Conservation (phyloP, 192 early-diverging fungal genomes). For the Linderina pennispora region DNA sequence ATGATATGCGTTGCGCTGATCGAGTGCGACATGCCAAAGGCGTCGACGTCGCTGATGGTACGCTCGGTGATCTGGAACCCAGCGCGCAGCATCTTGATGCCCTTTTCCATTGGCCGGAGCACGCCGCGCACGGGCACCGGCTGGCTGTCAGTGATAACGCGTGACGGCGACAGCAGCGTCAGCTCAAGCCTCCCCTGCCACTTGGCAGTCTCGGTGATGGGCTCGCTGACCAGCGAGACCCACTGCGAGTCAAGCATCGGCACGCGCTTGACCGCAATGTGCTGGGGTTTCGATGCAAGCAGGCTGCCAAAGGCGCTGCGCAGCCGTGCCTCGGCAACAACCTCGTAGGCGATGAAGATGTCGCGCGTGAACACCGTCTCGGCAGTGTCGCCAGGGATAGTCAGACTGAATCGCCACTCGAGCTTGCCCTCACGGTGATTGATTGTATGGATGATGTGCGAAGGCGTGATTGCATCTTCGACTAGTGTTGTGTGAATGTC, state of each 20-base stretch:
- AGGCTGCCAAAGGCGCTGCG: conserved; percentile 4
- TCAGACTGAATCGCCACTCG: conserved; percentile 33
- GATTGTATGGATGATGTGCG: conserved; percentile 7
- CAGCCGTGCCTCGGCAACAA: conserved; percentile 22
- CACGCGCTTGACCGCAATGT: conserved; percentile 29
- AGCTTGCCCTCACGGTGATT: conserved; percentile 5
- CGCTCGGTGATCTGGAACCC: conserved; percentile 35
- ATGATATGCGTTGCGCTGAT: conserved; percentile 4
- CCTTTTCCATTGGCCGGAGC: conserved; percentile 32
- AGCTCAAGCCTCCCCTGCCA: conserved; percentile 29
- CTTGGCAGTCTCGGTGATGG: conserved; percentile 19
- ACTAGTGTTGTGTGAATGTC: conserved; percentile 13
- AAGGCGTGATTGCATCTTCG: conserved; percentile 7
- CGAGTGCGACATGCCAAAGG: conserved; percentile 7
- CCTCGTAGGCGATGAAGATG: conserved; percentile 33
- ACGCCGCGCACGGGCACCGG: conserved; percentile 31
- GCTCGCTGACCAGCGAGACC: conserved; percentile 17
- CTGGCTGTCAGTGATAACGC: conserved; percentile 33
- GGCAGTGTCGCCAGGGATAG: conserved; percentile 21
- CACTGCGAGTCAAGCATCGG: conserved; percentile 25
- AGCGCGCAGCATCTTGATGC: conserved; percentile 18
- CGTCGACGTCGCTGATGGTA: conserved; percentile 5
- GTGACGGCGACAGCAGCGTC: conserved; percentile 21
- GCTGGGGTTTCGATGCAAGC: conserved; percentile 13
- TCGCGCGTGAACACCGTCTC: conserved; percentile 20